Percentiles rank a stretch among this genome's conserved stretches.
phyloP scores from a whole-genome alignment of 1,284 basidiomycete genomes.

The Marasmius oreades region DNA sequence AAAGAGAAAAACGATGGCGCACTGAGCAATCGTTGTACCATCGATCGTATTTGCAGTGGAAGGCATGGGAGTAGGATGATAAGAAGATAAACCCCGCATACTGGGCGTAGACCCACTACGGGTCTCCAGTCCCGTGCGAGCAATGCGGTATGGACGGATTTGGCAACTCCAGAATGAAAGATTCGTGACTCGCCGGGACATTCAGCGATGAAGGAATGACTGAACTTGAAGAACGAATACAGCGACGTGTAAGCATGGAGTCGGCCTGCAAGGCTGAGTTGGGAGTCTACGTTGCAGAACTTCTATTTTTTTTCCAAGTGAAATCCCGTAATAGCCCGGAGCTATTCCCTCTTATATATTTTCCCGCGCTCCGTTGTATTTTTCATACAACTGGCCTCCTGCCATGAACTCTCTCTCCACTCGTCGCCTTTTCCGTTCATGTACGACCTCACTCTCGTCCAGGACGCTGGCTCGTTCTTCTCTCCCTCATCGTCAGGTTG shows the following conservation, averaged over 20 bases:
- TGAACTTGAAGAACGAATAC: background rate
- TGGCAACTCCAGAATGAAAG: background rate
- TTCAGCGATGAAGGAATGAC: background rate
- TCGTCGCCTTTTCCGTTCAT: conserved; percentile 52
- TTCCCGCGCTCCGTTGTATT: background rate
- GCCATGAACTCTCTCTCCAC: conserved; percentile 49
- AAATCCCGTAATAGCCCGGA: background rate
- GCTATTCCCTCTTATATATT: background rate
- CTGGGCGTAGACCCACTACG: conserved; percentile 4
- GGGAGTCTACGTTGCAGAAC: background rate
- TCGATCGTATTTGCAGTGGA: conserved; percentile 63
- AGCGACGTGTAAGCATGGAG: too few relatives aligned
- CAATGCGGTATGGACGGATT: background rate
- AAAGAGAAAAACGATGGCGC: conserved; percentile 22
- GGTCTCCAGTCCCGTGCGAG: conserved; percentile 16
- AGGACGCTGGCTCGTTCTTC: conserved; percentile 40
- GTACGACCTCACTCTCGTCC: conserved; percentile 50
- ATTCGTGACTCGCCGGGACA: background rate
- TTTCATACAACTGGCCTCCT: conserved; percentile 8
- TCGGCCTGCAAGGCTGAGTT: too few relatives aligned
- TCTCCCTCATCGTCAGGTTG: conserved; percentile 20
- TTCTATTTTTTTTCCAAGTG: background rate
- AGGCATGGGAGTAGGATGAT: conserved; percentile 51
- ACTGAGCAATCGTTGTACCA: conserved; percentile 89
- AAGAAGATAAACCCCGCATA: conserved; percentile 30